These are phyloP conservation scores for Xylariaceae sp. DNA, from an alignment of 2,329 filamentous ascomycete genomes.

Conservation along the genomic window DNA sequence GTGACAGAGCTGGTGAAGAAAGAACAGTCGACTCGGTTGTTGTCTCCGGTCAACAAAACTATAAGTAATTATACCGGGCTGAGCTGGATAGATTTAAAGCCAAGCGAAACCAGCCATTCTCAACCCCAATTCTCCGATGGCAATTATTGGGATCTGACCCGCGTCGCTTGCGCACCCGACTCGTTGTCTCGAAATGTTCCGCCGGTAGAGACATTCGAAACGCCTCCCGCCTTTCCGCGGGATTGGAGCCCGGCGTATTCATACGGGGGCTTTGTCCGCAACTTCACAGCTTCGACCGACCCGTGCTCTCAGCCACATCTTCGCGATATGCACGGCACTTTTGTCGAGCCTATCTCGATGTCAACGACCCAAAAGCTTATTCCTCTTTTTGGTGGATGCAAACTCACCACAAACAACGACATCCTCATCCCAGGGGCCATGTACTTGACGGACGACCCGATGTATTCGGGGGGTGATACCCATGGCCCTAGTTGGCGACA, in stretches of 20 bases:
- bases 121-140: slow-evolving; percentile 30
- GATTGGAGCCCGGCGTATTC: slow-evolving; percentile 30
- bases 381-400: slow-evolving; percentile 57
- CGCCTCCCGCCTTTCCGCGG: slow-evolving; percentile 27
- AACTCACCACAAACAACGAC: slow-evolving; percentile 57
- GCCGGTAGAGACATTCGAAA: slow-evolving; percentile 33
- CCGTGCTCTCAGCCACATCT: slow-evolving; percentile 44
- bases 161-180: slow-evolving; percentile 46
- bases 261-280: slow-evolving; percentile 47
- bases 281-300: slow-evolving; percentile 41
- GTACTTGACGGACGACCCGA: slow-evolving; percentile 56
- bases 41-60: slow-evolving; percentile 37
- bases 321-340: slow-evolving; percentile 48
- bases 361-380: slow-evolving; percentile 49
- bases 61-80: slow-evolving; percentile 38
- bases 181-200: slow-evolving; percentile 41
- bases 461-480: slow-evolving; percentile 53
- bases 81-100: slow-evolving; percentile 20
- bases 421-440: slow-evolving; percentile 59
- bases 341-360: slow-evolving; percentile 48
- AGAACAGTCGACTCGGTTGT: slow-evolving; percentile 38
- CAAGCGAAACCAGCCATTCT: slow-evolving; percentile 17
- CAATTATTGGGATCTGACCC: slow-evolving; percentile 48
- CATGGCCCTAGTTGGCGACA: slow-evolving; percentile 55
- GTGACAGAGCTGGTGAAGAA: slow-evolving; percentile 42